Percentiles rank a stretch among this genome's conserved stretches.
phyloP scores from a whole-genome alignment of 2,329 filamentous ascomycete species.

The Pseudocercospora eumusae region DNA sequence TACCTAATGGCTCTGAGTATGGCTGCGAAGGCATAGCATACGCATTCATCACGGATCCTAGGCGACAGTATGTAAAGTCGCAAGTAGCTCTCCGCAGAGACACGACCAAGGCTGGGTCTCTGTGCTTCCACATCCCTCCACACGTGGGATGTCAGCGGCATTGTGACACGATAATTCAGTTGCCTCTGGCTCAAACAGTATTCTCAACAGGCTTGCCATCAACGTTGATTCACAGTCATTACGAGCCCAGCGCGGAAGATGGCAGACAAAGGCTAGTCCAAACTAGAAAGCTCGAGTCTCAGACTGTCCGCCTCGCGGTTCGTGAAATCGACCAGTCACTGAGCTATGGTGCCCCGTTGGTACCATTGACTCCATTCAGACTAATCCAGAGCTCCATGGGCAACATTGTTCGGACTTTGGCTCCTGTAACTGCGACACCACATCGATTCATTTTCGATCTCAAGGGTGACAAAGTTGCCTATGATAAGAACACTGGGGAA shows the following conservation, averaged over 20 bases:
- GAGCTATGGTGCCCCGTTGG: constrained; percentile 31
- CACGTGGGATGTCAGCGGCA: neutral
- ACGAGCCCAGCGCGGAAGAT: constrained; percentile 26
- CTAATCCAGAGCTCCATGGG: constrained; percentile 67
- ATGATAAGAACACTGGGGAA: neutral
- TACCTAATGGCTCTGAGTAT: constrained; percentile 3
- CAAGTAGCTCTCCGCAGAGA: constrained; percentile 22
- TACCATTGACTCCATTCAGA: constrained; percentile 64
- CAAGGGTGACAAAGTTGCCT: neutral
- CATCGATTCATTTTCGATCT: constrained; percentile 2
- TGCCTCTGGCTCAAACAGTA: constrained; percentile 75
- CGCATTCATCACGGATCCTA: constrained; percentile 23
- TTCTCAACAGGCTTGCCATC: constrained; percentile 69
- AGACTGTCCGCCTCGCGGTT: constrained; percentile 26
- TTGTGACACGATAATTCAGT: constrained; percentile 29
- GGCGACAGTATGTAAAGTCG: constrained; percentile 12
- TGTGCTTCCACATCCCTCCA: constrained; percentile 29
- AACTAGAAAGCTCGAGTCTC: constrained; percentile 28
- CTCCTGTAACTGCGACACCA: neutral
- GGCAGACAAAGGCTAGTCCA: constrained; percentile 14
- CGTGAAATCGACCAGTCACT: neutral
- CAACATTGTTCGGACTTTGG: constrained; percentile 67
- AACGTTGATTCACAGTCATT: constrained; percentile 50
- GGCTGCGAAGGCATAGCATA: constrained; percentile 39
- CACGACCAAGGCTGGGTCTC: constrained; percentile 36